phyloP scores from a whole-genome alignment of 2,329 filamentous ascomycete species.

The Xylaria multiplex region DNA sequence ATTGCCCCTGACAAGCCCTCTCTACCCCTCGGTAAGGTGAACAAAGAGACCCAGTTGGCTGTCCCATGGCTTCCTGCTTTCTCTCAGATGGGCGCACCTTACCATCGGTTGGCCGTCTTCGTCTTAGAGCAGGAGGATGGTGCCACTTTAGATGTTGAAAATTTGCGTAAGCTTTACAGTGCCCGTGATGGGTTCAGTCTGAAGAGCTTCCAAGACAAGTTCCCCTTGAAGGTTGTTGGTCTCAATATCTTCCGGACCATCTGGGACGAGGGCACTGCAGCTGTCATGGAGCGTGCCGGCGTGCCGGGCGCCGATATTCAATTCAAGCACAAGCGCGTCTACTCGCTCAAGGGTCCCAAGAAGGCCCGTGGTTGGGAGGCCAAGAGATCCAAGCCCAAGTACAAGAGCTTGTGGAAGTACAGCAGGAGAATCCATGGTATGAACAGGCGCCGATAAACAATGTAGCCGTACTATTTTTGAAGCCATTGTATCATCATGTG shows the following conservation, averaged over 20 bases:
- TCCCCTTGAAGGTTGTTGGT: constrained; percentile 77
- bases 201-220: constrained; percentile 76
- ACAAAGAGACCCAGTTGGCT: constrained; percentile 72
- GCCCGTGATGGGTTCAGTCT: constrained; percentile 76
- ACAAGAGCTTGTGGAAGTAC: constrained; percentile 72
- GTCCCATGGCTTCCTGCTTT: constrained; percentile 86
- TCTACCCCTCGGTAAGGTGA: constrained; percentile 72
- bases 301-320: constrained; percentile 83
- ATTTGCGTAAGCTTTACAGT: constrained; percentile 64
- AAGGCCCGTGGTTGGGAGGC: constrained; percentile 73
- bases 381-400: constrained; percentile 72
- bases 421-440: constrained; percentile 63
- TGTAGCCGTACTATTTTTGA: constrained; percentile 8
- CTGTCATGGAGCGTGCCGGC: constrained; percentile 83
- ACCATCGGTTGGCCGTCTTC: constrained; percentile 87
- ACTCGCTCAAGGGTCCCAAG: constrained; percentile 71
- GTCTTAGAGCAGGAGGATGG: constrained; percentile 81
- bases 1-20: constrained; percentile 64
- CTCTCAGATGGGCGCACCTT: constrained; percentile 88
- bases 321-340: constrained; percentile 81
- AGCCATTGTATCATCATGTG: constrained; percentile 33
- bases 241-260: constrained; percentile 87
- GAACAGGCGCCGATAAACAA: constrained; percentile 34
- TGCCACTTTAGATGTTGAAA: constrained; percentile 65
- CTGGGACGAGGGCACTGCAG: constrained; percentile 90